phyloP scores from a whole-genome alignment of 2,329 filamentous ascomycete species.

The Scleromitrula shiraiana region DNA sequence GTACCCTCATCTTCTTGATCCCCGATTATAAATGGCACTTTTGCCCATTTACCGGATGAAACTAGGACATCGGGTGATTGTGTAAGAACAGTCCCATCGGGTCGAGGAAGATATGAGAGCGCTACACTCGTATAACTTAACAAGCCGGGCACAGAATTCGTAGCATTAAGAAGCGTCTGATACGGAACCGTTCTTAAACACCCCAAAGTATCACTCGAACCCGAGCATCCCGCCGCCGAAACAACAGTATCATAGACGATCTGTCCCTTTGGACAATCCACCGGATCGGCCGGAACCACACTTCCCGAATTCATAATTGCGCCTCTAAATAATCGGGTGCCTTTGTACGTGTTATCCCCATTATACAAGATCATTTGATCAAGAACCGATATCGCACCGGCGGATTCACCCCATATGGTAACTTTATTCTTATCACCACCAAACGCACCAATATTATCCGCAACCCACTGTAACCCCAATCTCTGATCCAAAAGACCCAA shows the following conservation, averaged over 20 bases:
- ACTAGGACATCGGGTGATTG: constrained; percentile 55
- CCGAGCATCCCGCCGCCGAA: constrained; percentile 51
- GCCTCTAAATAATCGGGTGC: constrained; percentile 63
- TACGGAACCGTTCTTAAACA: constrained; percentile 59
- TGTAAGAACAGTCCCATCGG: constrained; percentile 56
- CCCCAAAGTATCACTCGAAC: constrained; percentile 47
- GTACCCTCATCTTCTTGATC: constrained; percentile 78
- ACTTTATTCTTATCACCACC: constrained; percentile 49
- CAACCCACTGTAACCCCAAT: constrained; percentile 62
- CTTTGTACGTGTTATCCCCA: constrained; percentile 67
- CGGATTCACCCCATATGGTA: constrained; percentile 40
- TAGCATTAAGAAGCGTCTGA: constrained; percentile 53
- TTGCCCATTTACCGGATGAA: constrained; percentile 44
- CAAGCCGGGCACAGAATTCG: constrained; percentile 61
- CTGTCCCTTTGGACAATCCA: constrained; percentile 61
- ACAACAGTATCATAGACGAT: constrained; percentile 56
- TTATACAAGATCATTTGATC: constrained; percentile 70
- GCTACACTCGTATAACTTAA: constrained; percentile 61
- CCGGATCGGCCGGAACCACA: constrained; percentile 50
- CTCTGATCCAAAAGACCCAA: constrained; percentile 66
- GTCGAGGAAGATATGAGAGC: constrained; percentile 66
- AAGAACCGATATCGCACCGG: constrained; percentile 64
- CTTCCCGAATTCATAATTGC: constrained; percentile 73
- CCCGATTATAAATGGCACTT: constrained; percentile 58
- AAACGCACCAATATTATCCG: constrained; percentile 69